Conservation (phyloP, 2,329 filamentous ascomycete species). For the Arachnopeziza araneosa region DNA sequence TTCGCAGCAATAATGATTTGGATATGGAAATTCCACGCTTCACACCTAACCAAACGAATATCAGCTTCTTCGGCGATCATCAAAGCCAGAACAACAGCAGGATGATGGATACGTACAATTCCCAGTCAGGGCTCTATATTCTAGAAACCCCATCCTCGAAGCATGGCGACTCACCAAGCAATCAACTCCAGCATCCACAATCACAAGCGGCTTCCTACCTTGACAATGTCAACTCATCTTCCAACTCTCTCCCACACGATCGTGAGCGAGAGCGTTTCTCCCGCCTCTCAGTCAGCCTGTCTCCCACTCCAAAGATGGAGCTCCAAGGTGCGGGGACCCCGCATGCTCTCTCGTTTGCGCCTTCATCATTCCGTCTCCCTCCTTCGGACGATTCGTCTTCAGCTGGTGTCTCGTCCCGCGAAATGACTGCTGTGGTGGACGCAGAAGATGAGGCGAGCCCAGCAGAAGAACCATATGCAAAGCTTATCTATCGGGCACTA, state of each 20-base stretch:
- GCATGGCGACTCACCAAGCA: neutral
- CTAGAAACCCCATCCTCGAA: neutral
- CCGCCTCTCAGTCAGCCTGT: neutral
- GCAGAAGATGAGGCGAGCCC: constrained; percentile 17
- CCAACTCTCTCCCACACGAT: neutral
- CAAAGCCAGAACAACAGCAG: neutral
- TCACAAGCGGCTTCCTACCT: constrained; percentile 1
- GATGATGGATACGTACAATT: neutral
- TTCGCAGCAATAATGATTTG: constrained; percentile 1
- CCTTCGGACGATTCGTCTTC: constrained; percentile 20
- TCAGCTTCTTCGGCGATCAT: neutral
- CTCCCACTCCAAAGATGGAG: neutral
- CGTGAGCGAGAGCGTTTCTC: neutral
- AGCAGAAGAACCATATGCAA: constrained; percentile 66
- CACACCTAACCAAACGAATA: constrained; percentile 5
- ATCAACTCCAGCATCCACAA: neutral
- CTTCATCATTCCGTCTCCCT: neutral
- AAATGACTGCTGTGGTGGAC: constrained; percentile 23
- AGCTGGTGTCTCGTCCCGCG: constrained; percentile 20
- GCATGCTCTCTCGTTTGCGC: neutral
- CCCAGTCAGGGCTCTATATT: neutral
- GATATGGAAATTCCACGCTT: constrained; percentile 7
- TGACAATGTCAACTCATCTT: neutral
- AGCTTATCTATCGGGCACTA: constrained; percentile 73
- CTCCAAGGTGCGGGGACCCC: neutral